Evolutionary conservation across 2,329 filamentous ascomycete genomes (phyloP).

Genomic region (Aureobasidium sp.): DNA sequence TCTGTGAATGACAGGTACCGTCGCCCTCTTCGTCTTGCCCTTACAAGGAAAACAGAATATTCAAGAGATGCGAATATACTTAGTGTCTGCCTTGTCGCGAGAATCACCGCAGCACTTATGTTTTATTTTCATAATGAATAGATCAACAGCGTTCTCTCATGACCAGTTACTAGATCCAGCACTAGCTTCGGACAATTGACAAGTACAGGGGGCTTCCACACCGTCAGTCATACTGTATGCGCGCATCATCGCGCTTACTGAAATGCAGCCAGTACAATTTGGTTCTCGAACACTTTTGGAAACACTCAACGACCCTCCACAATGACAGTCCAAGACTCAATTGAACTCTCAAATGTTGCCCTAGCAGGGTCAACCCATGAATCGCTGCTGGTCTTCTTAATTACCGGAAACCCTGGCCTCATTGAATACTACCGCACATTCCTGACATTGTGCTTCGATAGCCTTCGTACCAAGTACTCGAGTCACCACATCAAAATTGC

Average conservation of each 20-base stretch:
- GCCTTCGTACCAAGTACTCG: constrained; percentile 30
- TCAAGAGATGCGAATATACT: not conserved
- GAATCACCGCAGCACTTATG: not conserved
- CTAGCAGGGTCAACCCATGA: constrained; percentile 17
- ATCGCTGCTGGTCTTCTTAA: constrained; percentile 54
- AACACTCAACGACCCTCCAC: not conserved
- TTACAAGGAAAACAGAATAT: not conserved
- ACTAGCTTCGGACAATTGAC: constrained; percentile 3
- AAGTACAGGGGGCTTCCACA: not conserved
- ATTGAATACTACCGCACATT: constrained; percentile 66
- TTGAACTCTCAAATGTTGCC: not conserved
- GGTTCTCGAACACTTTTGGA: not conserved
- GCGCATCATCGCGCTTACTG: not conserved
- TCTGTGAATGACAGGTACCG: not conserved
- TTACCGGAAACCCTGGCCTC: constrained; percentile 69
- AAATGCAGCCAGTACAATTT: not conserved
- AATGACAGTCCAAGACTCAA: constrained; percentile 6
- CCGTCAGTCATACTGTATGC: not conserved
- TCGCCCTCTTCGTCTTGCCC: not conserved
- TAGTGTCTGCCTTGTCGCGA: not conserved
- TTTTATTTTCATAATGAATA: not conserved
- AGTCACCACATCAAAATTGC: constrained; percentile 8
- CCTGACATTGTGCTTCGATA: constrained; percentile 46
- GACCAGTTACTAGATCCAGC: not conserved
- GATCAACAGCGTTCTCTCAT: not conserved